A percentile compares a stretch with the other conserved stretches of the same genome.
Evolutionary conservation across 305 asterid genomes (phyloP).

Genomic region (Fraxinus latifolia): DNA sequence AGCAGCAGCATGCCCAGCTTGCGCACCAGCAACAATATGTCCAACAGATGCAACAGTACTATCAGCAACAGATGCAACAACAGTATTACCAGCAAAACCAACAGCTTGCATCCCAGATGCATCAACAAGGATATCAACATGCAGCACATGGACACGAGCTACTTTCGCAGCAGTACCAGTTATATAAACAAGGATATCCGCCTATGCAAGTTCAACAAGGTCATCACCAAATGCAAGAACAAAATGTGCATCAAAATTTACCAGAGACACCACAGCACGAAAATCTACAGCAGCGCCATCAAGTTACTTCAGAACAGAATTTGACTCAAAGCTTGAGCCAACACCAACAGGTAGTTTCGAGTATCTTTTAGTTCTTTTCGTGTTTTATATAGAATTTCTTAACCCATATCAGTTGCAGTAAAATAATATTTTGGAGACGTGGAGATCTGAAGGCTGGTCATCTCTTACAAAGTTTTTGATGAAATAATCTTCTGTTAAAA

Average conservation of each 20-base stretch:
- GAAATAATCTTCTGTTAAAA: not conserved
- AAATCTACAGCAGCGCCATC: slow-evolving; percentile 21
- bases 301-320: slow-evolving; percentile 13
- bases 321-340: slow-evolving; percentile 24
- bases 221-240: slow-evolving; percentile 35
- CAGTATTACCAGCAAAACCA: slow-evolving; percentile 24
- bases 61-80: slow-evolving; percentile 38
- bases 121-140: slow-evolving; percentile 46
- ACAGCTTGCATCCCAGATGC: slow-evolving; percentile 37
- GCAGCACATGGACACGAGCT: slow-evolving; percentile 39
- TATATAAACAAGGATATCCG: slow-evolving; percentile 43
- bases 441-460: not conserved
- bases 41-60: slow-evolving; percentile 29
- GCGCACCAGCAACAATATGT: slow-evolving; percentile 32
- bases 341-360: slow-evolving; percentile 34
- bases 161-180: slow-evolving; percentile 59
- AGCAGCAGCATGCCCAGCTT: slow-evolving; percentile 23
- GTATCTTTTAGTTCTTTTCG: not conserved
- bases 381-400: not conserved
- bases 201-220: slow-evolving; percentile 41
- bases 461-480: not conserved
- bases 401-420: not conserved
- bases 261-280: slow-evolving; percentile 32
- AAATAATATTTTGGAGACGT: not conserved
- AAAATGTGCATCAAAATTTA: slow-evolving; percentile 30